A percentile compares a stretch with the other conserved stretches of the same genome.
These are phyloP conservation scores for Talaromyces atroroseus DNA, from an alignment of 2,329 filamentous ascomycete species.

Conservation along the genomic window DNA sequence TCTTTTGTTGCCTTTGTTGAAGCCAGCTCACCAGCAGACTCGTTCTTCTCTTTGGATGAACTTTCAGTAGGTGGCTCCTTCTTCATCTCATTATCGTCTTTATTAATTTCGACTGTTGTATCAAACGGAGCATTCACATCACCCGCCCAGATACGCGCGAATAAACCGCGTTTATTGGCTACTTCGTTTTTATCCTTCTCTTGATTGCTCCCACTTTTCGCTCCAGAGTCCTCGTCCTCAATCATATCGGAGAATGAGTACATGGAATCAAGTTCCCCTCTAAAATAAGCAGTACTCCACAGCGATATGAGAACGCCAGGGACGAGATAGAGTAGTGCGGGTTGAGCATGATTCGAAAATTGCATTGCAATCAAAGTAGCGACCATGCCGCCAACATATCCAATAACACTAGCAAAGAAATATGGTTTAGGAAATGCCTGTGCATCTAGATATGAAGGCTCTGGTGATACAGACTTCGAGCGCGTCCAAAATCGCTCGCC, in stretches of 20 bases:
- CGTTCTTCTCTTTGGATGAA: background rate
- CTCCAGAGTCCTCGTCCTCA: constrained; percentile 31
- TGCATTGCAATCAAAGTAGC: constrained; percentile 71
- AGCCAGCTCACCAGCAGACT: constrained; percentile 22
- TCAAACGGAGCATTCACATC: constrained; percentile 17
- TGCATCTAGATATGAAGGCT: constrained; percentile 33
- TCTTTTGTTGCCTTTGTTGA: background rate
- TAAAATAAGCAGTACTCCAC: constrained; percentile 66
- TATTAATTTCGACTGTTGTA: constrained; percentile 3
- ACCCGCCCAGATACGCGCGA: constrained; percentile 25
- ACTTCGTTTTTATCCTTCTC: constrained; percentile 47
- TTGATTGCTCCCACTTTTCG: constrained; percentile 14
- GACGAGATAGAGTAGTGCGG: constrained; percentile 86
- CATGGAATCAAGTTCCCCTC: constrained; percentile 69
- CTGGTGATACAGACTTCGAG: constrained; percentile 21
- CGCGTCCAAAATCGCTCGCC: constrained; percentile 76
- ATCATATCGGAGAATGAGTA: constrained; percentile 72
- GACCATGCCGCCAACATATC: constrained; percentile 74
- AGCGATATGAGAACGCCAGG: constrained; percentile 71
- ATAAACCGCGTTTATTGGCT: constrained; percentile 18
- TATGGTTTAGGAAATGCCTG: constrained; percentile 72
- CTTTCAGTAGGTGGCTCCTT: constrained; percentile 6
- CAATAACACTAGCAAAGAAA: constrained; percentile 69
- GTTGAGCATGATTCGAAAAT: constrained; percentile 74
- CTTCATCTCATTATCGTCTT: constrained; percentile 6